Evolutionary conservation across 1,284 basidiomycete species (phyloP), one percentile per base, ranked within the genome.

Genomic region (Polyporus tsugae): DNA sequence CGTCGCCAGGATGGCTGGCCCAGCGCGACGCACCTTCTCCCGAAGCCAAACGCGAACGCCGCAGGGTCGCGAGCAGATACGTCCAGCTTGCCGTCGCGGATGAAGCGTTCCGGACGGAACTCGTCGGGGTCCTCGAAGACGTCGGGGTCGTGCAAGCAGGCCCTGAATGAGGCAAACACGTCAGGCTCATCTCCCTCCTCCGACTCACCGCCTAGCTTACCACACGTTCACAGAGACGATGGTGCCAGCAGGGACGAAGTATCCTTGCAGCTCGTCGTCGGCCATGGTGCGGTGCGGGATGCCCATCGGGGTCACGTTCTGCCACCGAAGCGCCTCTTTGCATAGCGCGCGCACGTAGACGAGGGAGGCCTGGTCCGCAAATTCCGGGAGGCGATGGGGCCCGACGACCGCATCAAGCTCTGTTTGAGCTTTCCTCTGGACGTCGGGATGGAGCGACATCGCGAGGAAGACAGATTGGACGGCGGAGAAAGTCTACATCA

Each of bases 391-490:
- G n/a, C 73, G 69, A 36, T 80, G 75, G n/a, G 65, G 62, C 13
- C 75, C 73, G 2, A 76, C 65, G 15, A 77, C 69, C 0, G 60
- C 33, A 53, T 80, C 78, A 19, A 80, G 67, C 66, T 81, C 78
- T 1, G 68, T 61, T 41, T 81, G 80, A 5, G 75, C 75, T 53
- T 71, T 74, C 7, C 49, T 52, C 64, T 73, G 70, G 13, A 80
- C 74, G 5, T 82, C 79, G 0, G 80, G 82, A 53, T 79, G 72
- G 36, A 78, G 73, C 1, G 79, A 64, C 77, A 81, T 78, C 1
- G 79, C 76, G 10, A 83, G 73, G 64, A 81, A 75, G 66, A 81
- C 79, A 57, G 63, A 61, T 68, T 76, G 11, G 1, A 79, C 59
- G 0, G 70, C 68, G n/a, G 78, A 79, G 39, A 73, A 71, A 4